Evolutionary conservation across 2,329 filamentous ascomycete genomes (phyloP).

Genomic region (Phoma sp.): DNA sequence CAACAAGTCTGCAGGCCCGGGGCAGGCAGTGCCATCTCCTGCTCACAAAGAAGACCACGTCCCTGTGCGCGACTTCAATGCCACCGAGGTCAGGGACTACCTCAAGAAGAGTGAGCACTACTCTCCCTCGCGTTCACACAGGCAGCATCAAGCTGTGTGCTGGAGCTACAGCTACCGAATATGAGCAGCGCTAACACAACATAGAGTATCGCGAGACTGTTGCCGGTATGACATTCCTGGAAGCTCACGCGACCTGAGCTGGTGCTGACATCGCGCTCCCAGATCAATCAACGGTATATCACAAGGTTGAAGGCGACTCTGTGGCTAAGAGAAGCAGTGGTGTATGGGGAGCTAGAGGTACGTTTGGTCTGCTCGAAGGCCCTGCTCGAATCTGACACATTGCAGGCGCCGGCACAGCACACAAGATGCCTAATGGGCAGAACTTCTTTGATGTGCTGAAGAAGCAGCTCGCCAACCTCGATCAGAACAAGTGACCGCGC

Average conservation of each 20-base stretch:
- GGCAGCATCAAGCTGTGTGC: neutral
- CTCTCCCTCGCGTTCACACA: neutral
- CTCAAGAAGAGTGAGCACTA: constrained; percentile 48
- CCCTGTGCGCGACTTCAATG: constrained; percentile 53
- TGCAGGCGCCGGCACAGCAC: constrained; percentile 42
- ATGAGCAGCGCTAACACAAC: constrained; percentile 26
- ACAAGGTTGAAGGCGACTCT: constrained; percentile 51
- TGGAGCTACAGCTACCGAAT: neutral
- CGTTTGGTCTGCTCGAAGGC: constrained; percentile 7
- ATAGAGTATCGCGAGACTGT: constrained; percentile 40
- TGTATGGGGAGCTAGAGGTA: constrained; percentile 51
- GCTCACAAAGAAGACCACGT: constrained; percentile 35
- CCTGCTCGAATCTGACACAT: constrained; percentile 19
- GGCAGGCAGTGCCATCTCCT: constrained; percentile 21
- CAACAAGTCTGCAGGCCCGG: constrained; percentile 38
- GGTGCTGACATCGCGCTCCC: constrained; percentile 26
- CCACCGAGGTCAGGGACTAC: constrained; percentile 51
- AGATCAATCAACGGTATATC: constrained; percentile 43
- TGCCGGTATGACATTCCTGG: constrained; percentile 29
- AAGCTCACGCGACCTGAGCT: constrained; percentile 8
- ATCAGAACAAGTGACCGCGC: constrained; percentile 46
- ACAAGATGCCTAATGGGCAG: constrained; percentile 54
- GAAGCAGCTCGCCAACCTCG: constrained; percentile 52
- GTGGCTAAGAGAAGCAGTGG: constrained; percentile 46
- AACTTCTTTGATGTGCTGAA: constrained; percentile 55